Conservation (phyloP, 345 rosid species). For the Hibiscus trionum region DNA sequence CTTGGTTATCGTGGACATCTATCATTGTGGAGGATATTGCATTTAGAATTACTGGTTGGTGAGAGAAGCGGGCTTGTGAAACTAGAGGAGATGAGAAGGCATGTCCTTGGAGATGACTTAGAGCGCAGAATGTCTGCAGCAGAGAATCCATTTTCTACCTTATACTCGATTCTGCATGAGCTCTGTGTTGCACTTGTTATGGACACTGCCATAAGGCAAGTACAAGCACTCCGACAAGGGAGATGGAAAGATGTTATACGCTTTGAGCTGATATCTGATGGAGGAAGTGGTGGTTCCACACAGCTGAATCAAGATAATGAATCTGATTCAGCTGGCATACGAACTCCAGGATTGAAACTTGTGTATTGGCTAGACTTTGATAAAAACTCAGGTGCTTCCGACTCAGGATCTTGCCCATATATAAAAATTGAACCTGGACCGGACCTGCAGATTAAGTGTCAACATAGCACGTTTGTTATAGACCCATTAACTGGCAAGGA, state of each 20-base stretch:
- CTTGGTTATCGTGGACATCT: constrained; percentile 98
- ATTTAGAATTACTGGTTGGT: constrained; percentile 94
- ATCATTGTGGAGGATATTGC: constrained; percentile 96
- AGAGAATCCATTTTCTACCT: constrained; percentile 68
- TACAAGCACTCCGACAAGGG: constrained; percentile 72
- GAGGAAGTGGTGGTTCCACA: constrained; percentile 33
- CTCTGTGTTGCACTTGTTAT: constrained; percentile 79
- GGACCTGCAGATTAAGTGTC: constrained; percentile 71
- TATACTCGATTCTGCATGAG: constrained; percentile 84
- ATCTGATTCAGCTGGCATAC: constrained; percentile 60
- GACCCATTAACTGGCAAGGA: constrained; percentile 80
- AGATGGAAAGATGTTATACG: constrained; percentile 97
- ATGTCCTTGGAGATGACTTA: constrained; percentile 86
- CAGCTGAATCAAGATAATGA: constrained; percentile 73
- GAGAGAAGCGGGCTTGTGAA: constrained; percentile 73
- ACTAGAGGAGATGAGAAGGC: constrained; percentile 65
- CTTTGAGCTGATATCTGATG: constrained; percentile 74
- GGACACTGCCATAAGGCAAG: constrained; percentile 97
- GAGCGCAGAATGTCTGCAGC: constrained; percentile 95
- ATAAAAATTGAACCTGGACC: constrained; percentile 87
- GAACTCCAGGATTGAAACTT: constrained; percentile 81
- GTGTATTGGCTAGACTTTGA: constrained; percentile 80
- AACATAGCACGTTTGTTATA: constrained; percentile 69
- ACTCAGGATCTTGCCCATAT: constrained; percentile 49
- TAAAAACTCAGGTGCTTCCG: constrained; percentile 44